Evolutionary conservation across 805 yeast species (phyloP), one percentile per base, ranked within the genome.

Genomic region (Candida ortonii): DNA sequence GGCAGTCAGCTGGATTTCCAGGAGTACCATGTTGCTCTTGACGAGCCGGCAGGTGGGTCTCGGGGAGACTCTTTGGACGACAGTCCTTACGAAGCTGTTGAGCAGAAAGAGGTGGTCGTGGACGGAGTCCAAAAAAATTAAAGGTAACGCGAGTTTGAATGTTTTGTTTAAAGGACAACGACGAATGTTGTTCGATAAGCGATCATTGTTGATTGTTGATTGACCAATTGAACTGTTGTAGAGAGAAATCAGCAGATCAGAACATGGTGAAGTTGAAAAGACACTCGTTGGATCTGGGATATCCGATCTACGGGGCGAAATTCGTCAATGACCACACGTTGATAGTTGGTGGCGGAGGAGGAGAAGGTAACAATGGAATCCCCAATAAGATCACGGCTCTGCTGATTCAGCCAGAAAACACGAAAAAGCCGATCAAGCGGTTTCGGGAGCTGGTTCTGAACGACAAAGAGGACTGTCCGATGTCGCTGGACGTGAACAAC

Each of bases 331-430:
- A 78, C 43, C 62, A 67, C 41, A 72, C 79, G 1, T 57, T 89
- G 17, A 58, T 88, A 30, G 82, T 82, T 18, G 78, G 87, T 3
- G 98, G 98, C 25, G 98, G 98, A 28, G 97, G 97, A 19, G 97
- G 97, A 16, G 95, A 86, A 57, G 95, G 95, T 7, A 80, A 79
- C 52, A 82, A 86, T 51, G 96, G 95, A 19, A 78, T 87, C 36
- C 84, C 89, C 25, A 90, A 90, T 60, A 86, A 84, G 55, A 64
- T 90, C 43, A 77, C 88, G 4, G 81, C 82, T 2, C 57, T 83
- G 25, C 61, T 73, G 29, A 67, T 84, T 28, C 72, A 76, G 49
- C 76, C 81, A 34, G 67, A 67, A 21, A 68, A 70, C 36, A 55
- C 60, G 56, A 66, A 68, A 32, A 57, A 58, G 56, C 62, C 62